Conservation (phyloP, 164 flowering plant genomes). For the Chimonanthus salicifolius region DNA sequence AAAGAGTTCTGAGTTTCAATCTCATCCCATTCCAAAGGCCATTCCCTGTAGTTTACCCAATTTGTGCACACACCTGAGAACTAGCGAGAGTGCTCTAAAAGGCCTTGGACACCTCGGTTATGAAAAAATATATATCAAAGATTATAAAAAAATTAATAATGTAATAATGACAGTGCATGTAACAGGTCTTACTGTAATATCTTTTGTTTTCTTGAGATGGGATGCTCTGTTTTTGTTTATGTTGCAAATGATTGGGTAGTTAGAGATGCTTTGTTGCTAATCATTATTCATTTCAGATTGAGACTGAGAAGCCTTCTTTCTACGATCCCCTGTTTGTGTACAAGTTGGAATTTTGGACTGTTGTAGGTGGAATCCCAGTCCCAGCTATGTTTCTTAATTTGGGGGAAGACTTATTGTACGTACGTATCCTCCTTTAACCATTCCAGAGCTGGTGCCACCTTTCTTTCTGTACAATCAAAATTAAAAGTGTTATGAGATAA, state of each 20-base stretch:
- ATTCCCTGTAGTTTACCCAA: not conserved
- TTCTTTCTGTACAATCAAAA: not conserved
- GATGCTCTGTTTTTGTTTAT: not conserved
- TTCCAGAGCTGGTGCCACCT: not conserved
- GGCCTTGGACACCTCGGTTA: too few species aligned
- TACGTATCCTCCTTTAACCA: not conserved
- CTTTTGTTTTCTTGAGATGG: not conserved
- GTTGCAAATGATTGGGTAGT: conserved; percentile 2
- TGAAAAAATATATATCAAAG: too few species aligned
- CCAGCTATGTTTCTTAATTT: too few species aligned
- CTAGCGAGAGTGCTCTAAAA: not conserved
- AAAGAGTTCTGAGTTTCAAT: too few species aligned
- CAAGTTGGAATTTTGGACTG: not conserved
- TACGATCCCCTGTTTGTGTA: not conserved
- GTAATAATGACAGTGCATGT: too few species aligned
- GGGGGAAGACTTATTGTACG: not conserved
- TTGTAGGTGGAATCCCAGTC: too few species aligned
- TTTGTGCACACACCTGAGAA: not conserved
- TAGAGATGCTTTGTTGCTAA: not conserved
- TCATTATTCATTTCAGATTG: not conserved
- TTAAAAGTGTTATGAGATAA: not conserved
- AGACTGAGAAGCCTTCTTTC: not conserved
- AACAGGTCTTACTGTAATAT: too few species aligned
- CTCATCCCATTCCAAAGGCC: too few species aligned
- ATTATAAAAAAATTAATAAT: too few species aligned